Evolutionary conservation across 148 eudicot species (phyloP).

Genomic region (Simmondsia chinensis): DNA sequence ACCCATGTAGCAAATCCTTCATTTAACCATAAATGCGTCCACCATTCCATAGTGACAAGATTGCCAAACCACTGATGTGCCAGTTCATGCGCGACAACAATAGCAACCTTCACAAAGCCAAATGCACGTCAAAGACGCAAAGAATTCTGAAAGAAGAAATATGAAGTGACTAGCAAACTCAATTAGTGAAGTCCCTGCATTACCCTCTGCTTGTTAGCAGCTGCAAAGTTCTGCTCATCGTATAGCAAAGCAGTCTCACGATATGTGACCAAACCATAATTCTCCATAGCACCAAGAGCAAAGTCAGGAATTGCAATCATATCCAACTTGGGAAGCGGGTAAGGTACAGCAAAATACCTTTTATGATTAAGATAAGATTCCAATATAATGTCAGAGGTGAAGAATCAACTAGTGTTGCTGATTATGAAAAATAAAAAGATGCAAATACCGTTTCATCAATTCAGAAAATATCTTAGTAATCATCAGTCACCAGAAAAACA

Average conservation of each 20-base stretch:
- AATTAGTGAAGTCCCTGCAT: slow-evolving; percentile 2
- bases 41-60: slow-evolving; percentile 99
- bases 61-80: slow-evolving; percentile 99
- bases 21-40: slow-evolving; percentile 97
- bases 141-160: no score
- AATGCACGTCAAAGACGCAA: slow-evolving; percentile 2
- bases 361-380: slow-evolving; percentile 1
- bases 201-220: slow-evolving; percentile 96
- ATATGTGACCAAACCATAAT: slow-evolving; percentile 92
- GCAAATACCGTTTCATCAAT: not conserved
- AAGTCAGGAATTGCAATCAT: slow-evolving; percentile 98
- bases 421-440: not conserved
- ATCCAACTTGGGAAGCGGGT: slow-evolving; percentile 86
- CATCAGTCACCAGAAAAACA: not conserved
- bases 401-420: not conserved
- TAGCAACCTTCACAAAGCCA: slow-evolving; percentile 58
- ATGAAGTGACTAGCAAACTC: slow-evolving; percentile 3
- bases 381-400: not conserved
- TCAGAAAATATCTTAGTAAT: not conserved
- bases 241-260: slow-evolving; percentile 91
- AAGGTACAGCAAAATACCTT: slow-evolving; percentile 86
- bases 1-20: slow-evolving; percentile 99
- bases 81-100: slow-evolving; percentile 93
- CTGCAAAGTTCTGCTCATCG: slow-evolving; percentile 93
- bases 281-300: slow-evolving; percentile 99